phyloP scores from a whole-genome alignment of 345 rosid genomes.

The Euclidium syriacum region DNA sequence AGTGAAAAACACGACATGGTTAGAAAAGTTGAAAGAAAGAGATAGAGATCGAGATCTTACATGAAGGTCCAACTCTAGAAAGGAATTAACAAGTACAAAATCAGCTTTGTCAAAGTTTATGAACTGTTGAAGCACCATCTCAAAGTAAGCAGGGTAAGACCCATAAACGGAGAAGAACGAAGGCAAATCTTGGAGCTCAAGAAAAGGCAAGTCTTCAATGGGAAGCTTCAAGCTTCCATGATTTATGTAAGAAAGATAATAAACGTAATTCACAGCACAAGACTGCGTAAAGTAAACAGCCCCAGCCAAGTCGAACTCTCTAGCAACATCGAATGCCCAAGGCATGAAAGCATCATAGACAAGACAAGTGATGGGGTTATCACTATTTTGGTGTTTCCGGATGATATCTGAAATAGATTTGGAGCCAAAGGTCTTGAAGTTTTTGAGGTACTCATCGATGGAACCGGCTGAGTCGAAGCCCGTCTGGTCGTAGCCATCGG shows the following conservation, averaged over 20 bases:
- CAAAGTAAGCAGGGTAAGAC: constrained; percentile 47
- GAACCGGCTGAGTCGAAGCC: background rate
- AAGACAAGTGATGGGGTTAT: constrained; percentile 41
- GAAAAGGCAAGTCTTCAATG: constrained; percentile 33
- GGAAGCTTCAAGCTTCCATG: constrained; percentile 42
- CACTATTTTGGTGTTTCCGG: constrained; percentile 23
- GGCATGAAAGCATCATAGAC: constrained; percentile 58
- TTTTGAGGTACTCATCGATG: constrained; percentile 33
- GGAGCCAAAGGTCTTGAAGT: constrained; percentile 39
- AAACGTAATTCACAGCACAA: constrained; percentile 56
- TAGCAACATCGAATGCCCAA: constrained; percentile 65
- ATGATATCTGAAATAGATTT: constrained; percentile 45
- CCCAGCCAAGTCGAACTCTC: constrained; percentile 37
- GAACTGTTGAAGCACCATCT: constrained; percentile 46
- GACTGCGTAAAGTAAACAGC: constrained; percentile 62
- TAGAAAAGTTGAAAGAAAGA: background rate
- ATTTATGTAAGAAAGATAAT: constrained; percentile 32
- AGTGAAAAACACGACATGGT: background rate
- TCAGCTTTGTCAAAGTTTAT: constrained; percentile 42
- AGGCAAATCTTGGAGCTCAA: constrained; percentile 56
- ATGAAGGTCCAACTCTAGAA: constrained; percentile 39
- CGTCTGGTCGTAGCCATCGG: constrained; percentile 11
- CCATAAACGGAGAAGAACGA: constrained; percentile 40
- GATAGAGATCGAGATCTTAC: constrained; percentile 16
- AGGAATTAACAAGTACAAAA: constrained; percentile 39